A percentile compares a stretch with the other conserved stretches of the same genome.
These are phyloP conservation scores for Mortierella sp. DNA, from an alignment of 371 early-diverging fungal species.

Conservation along the genomic window DNA sequence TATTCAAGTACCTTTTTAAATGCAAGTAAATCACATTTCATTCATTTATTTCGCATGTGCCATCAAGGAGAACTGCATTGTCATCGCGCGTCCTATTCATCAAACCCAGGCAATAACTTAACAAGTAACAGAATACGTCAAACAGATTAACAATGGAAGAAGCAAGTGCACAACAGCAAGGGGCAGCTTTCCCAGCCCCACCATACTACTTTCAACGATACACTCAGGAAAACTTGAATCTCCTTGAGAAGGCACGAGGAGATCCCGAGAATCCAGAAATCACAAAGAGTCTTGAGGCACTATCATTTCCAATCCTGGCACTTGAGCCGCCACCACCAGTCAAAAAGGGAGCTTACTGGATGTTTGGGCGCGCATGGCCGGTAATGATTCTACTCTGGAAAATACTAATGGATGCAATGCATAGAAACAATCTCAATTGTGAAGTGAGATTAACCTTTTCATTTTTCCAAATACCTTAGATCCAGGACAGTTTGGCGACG, in stretches of 20 bases:
- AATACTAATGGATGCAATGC: background rate
- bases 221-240: conserved; percentile 68
- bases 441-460: background rate
- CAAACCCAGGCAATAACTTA: background rate
- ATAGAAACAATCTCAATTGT: no score
- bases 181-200: conserved; percentile 77
- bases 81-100: background rate
- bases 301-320: conserved; percentile 60
- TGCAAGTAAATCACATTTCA: background rate
- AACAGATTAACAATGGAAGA: conserved; percentile 34
- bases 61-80: background rate
- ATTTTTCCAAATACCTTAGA: conserved; percentile 47
- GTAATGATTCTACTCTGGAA: conserved; percentile 51
- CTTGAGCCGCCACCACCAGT: conserved; percentile 78
- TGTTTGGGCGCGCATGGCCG: conserved; percentile 81
- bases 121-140: background rate
- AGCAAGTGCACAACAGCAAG: conserved; percentile 58
- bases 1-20: no score
- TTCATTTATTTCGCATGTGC: no score
- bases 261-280: conserved; percentile 34
- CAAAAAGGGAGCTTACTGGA: conserved; percentile 67
- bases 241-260: conserved; percentile 47
- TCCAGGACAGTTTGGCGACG: conserved; percentile 69
- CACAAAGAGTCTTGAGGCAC: conserved; percentile 57
- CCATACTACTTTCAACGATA: conserved; percentile 76